phyloP scores from a whole-genome alignment of 139 green algal species.

The Coelastrella sp. region DNA sequence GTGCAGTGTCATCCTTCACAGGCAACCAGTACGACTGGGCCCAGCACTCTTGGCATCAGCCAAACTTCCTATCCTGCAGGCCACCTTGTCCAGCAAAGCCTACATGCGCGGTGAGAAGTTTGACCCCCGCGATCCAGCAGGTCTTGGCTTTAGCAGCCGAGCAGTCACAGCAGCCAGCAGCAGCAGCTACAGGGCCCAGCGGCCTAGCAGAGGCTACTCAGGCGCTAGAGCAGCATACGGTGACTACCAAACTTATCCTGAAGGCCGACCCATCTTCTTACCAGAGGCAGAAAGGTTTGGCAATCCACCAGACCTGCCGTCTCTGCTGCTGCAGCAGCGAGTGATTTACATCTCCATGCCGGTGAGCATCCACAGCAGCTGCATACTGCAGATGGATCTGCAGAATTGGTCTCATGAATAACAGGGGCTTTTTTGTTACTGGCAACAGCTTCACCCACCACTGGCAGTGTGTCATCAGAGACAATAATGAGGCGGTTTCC shows the following conservation, averaged over 20 bases:
- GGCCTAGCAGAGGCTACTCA: slow-evolving; percentile 42
- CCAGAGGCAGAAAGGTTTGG: slow-evolving; percentile 72
- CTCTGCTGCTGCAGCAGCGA: slow-evolving; percentile 84
- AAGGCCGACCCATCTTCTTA: slow-evolving; percentile 69
- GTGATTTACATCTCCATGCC: slow-evolving; percentile 93
- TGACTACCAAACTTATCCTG: slow-evolving; percentile 66
- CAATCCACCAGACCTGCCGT: slow-evolving; percentile 84
- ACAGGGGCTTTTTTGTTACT: background rate
- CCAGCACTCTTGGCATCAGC: too few species aligned
- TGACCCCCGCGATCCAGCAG: slow-evolving; percentile 37
- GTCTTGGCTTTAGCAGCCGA: slow-evolving; percentile 32
- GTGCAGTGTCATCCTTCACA: background rate
- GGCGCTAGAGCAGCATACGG: slow-evolving; percentile 58
- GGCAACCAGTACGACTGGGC: background rate
- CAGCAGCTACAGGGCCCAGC: background rate
- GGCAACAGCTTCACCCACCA: background rate
- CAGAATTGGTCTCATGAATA: background rate
- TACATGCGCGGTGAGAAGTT: slow-evolving; percentile 64
- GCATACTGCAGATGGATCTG: background rate
- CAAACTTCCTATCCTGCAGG: slow-evolving; percentile 36
- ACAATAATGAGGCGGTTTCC: too few species aligned
- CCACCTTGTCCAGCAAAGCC: slow-evolving; percentile 56
- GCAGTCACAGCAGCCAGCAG: slow-evolving; percentile 12
- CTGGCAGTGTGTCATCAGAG: too few species aligned
- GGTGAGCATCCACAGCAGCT: slow-evolving; percentile 40